phyloP scores from a whole-genome alignment of 768 basidiomycete genomes.

The Suillus luteus region DNA sequence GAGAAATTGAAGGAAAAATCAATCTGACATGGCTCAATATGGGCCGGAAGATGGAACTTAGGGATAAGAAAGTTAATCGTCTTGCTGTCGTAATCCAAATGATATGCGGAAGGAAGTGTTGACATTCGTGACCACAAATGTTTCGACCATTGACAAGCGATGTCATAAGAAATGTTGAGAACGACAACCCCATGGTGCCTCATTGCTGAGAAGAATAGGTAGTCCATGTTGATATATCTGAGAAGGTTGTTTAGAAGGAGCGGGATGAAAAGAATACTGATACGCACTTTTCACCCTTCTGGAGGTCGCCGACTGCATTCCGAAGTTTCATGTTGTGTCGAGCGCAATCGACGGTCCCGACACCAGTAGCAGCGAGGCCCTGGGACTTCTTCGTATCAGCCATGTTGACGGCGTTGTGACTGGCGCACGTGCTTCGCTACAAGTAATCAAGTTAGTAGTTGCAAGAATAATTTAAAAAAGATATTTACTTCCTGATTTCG shows the following conservation, averaged over 20 bases:
- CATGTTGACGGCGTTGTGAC: conserved; percentile 31
- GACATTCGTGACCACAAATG: conserved; percentile 15
- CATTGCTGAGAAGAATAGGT: conserved; percentile 27
- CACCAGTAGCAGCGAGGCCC: conserved; percentile 31
- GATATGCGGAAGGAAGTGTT: conserved; percentile 5
- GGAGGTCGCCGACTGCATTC: conserved; percentile 24
- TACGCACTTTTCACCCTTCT: conserved; percentile 24
- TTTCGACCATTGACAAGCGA: conserved; percentile 23
- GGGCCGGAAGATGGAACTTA: conserved; percentile 38
- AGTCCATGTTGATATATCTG: conserved; percentile 36
- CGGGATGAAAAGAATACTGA: background rate
- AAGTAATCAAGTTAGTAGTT: background rate
- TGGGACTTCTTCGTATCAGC: conserved; percentile 21
- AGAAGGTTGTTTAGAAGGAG: background rate
- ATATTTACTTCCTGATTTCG: background rate
- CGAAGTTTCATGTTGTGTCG: conserved; percentile 34
- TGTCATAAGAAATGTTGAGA: conserved; percentile 23
- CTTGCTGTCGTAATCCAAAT: background rate
- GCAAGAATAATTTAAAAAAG: background rate
- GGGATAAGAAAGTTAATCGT: conserved; percentile 29
- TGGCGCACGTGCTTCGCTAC: conserved; percentile 22
- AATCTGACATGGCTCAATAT: conserved; percentile 29
- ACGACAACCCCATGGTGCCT: background rate
- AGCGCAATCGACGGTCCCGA: conserved; percentile 30
- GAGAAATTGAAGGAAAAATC: conserved; percentile 32